Conservation (phyloP, 768 basidiomycete species). For the Hirschioporus abietinus region DNA sequence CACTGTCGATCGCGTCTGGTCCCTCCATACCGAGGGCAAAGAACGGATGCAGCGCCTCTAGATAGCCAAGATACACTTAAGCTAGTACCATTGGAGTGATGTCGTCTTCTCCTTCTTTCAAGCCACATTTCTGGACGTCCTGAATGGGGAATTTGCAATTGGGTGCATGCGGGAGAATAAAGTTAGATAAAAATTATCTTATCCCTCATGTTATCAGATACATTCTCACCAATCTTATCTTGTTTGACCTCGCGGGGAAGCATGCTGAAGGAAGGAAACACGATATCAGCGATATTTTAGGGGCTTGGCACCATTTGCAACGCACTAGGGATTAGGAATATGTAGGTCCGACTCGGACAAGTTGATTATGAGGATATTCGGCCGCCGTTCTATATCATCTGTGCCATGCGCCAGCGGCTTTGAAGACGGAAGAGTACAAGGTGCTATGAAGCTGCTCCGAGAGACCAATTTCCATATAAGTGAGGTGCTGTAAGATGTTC, state of each 20-base stretch:
- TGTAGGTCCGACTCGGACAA: background rate
- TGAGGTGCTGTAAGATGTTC: no score
- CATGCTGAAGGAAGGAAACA: background rate
- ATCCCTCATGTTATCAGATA: background rate
- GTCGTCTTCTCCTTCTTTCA: no score
- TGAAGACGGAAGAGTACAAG: background rate
- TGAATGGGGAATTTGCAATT: background rate
- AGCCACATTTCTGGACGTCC: background rate
- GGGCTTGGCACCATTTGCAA: background rate
- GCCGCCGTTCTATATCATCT: background rate
- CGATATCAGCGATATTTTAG: background rate
- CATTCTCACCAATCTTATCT: background rate
- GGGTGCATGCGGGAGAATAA: background rate
- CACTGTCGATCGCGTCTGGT: background rate
- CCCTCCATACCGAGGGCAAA: no score
- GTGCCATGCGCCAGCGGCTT: background rate
- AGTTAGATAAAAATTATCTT: slow-evolving; percentile 1
- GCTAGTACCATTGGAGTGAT: no score
- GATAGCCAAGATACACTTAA: background rate
- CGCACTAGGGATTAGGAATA: background rate
- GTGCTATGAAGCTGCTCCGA: background rate
- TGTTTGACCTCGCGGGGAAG: background rate
- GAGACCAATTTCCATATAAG: no score
- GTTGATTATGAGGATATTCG: background rate
- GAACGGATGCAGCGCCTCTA: background rate